Base-by-base conservation (phyloP, 305 asterid species). In the Fraxinus baroniana region DNA sequence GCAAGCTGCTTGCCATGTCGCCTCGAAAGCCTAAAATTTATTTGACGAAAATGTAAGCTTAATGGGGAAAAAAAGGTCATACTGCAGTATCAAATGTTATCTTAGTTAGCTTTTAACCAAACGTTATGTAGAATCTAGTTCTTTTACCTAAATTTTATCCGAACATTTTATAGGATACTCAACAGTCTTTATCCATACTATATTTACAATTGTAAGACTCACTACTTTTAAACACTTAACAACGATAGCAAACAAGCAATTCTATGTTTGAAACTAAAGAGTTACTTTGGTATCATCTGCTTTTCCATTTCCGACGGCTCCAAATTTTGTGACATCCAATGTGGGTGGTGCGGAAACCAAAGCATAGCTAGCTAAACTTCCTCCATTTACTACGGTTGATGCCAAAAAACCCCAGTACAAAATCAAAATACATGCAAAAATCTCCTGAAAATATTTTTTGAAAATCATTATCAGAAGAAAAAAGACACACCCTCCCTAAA, bases 1-100 rank as follows among this genome's bases (percentile, higher is more conserved):
- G 72, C 93, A 90, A 73, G 89, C 90, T 57, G 89, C 91, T 17
- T 83, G 44, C 94, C 94, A 90, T 78, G 90, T 91, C 30, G 80
- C 49, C 55, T 18, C 22, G 36, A 90, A 88, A 35, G 87, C 93
- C 93, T 90, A 39, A 39, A 37, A 37, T 37, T 37, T 37, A 37
- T 37, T 37, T 37, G 44, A 37, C 12, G 12, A 37, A 37, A 37
- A 37, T 37, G 10, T 37, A 7, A 37, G 44, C 44, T 37, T 7
- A 7, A 8, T 8, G 10, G 10, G 2, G 26, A 1, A 9, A 39
- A 2, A 8, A 39, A 9, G 12, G 46, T 8, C 39, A 35, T 6
- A 36, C 8, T 39, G 49, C 15, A 9, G 0, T 39, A 39, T 39
- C 46, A 7, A 39, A 7, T 39, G 46, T 7, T 39, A 39, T 39